Evolutionary conservation across 148 eudicot genomes (phyloP), one percentile per base, ranked within the genome.

Genomic region (Cornus florida): DNA sequence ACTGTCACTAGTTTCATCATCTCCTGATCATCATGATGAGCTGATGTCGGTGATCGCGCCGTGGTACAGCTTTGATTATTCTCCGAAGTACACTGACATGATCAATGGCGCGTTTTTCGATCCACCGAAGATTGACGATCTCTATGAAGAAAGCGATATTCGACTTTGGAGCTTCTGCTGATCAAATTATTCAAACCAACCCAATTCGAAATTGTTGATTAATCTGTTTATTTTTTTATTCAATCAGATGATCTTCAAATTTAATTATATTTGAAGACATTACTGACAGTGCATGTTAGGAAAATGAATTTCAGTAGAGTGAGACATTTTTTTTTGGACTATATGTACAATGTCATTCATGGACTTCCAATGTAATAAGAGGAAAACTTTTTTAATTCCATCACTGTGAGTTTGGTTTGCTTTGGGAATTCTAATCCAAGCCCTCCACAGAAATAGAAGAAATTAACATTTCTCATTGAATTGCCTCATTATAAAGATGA

Each of bases 231-330:
- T 69, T 35, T 32, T 23, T 31, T 66, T 7, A 50, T 33, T 8
- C 23, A 65, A 77, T 82, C 78, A 74, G 80, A 79, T 84, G 85
- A 71, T 85, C 84, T 83, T 85, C 88, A 62, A 65, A 76, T 22
- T 70, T 56, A 78, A 2, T 35, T 35, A 78, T 82, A 76, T 43
- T 67, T 81, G 80, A 88, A 89, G 83, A 87, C 84, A 82, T 82
- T 83, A 75, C 89, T 88, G 84, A 88, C 93, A 80, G 13, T 39
- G 35, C 3, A 11, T 65, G 8, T 46, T 4, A 69, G 72, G 69
- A 41, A 62, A 74, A 68, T 35, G 80, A 41, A 38, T 20, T 24
- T 78, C 78, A 84, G 75, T 75, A 73, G 77, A 75, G 84, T 74
- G 84, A 77, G 76, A 50, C 84, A 17, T 72, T 78, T 79, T 43